Base-by-base conservation (phyloP, 805 yeast species). In the Yarrowia sp. region DNA sequence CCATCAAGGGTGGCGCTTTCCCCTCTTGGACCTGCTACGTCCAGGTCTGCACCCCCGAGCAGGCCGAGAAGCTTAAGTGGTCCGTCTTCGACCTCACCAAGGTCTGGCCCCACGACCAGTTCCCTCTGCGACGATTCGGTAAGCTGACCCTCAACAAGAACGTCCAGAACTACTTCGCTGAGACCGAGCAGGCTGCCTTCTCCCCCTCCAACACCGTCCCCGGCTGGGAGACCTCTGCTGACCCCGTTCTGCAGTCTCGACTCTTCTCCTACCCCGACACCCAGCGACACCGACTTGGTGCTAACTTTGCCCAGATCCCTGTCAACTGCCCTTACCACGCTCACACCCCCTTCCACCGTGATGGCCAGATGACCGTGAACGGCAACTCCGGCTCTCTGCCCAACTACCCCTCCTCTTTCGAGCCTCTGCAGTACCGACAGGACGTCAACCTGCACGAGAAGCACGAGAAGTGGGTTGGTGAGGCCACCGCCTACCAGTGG, bases 401-500 rank as follows among this genome's bases (percentile, higher is more conserved):
- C 58, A 81, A 81, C 71, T 84, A 80, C 69, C 78, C 83, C 49
- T 76, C 84, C n/a, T 66, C 77, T 24, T 66, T 70, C 61, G 66
- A 68, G 42, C 79, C 81, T 6, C 49, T 72, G 63, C 62, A 64
- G 61, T 75, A 73, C 69, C 33, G 67, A 41, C 63, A 64, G 59
- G 67, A 66, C 58, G 62, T 69, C 56, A 58, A 62, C 64, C 60
- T 64, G 39, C 61, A 53, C 19, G 80, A 81, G 69, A 83, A 84
- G 68, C 92, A 87, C 75, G 96, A 88, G 77, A 81, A 83, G 65
- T 89, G 94, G 94, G 76, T 78, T 63, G 94, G 94, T 63, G 83
- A 90, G 61, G 94, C 94, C 49, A 77, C 85, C 65, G 90, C 93
- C 66, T 88, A 82, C 84, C 94, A 90, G 77, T 91, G 97, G 97